A percentile compares a stretch with the other conserved stretches of the same genome.
Conservation (phyloP, 768 basidiomycete species). For the Calocera cornea region DNA sequence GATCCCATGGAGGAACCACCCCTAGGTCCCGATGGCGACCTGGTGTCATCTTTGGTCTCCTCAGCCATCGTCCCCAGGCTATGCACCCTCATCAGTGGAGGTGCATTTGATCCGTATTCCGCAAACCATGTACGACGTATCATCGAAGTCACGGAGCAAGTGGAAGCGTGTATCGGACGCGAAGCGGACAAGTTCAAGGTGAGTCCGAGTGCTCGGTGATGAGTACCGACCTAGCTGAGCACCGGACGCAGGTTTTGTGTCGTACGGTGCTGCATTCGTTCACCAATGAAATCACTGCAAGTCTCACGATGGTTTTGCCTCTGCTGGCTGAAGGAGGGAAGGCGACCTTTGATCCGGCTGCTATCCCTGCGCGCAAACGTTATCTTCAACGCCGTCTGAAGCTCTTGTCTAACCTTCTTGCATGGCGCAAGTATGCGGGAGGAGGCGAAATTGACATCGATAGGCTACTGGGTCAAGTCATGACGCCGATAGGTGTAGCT, state of each 20-base stretch:
- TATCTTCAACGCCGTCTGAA: conserved; percentile 54
- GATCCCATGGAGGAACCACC: conserved; percentile 38
- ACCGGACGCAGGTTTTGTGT: neutral
- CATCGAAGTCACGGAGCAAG: conserved; percentile 64
- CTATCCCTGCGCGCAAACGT: conserved; percentile 55
- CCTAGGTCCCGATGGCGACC: conserved; percentile 70
- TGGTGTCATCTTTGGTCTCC: conserved; percentile 79
- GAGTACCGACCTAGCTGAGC: neutral
- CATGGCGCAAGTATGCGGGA: conserved; percentile 62
- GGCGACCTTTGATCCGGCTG: conserved; percentile 56
- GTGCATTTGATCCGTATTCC: conserved; percentile 74
- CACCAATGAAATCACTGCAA: conserved; percentile 39
- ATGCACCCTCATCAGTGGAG: conserved; percentile 58
- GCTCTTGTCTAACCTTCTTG: conserved; percentile 55
- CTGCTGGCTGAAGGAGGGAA: conserved; percentile 30
- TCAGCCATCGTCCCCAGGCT: conserved; percentile 66
- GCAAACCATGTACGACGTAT: conserved; percentile 43
- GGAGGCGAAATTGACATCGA: conserved; percentile 42
- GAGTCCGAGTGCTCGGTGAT: conserved; percentile 20
- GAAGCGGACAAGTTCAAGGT: conserved; percentile 30
- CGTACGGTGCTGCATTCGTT: neutral
- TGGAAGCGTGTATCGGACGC: conserved; percentile 60
- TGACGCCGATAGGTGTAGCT: conserved; percentile 52
- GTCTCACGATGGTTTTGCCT: conserved; percentile 37
- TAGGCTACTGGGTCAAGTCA: conserved; percentile 42